Conservation (phyloP, 345 rosid genomes). For the Citrus hindsii region DNA sequence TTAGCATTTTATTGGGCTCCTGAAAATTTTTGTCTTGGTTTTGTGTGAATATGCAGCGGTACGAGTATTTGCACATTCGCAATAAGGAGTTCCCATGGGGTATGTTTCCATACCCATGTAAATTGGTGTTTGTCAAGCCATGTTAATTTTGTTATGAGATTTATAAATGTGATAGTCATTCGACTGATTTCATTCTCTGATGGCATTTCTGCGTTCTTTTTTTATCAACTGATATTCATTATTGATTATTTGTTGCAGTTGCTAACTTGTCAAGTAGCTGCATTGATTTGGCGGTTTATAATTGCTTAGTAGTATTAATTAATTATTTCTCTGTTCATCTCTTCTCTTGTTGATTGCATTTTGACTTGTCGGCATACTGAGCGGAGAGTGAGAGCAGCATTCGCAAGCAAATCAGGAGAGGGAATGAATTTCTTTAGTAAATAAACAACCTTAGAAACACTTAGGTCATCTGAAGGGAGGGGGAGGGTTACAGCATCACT, state of each 20-base stretch:
- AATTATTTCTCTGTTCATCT: neutral
- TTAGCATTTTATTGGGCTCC: neutral
- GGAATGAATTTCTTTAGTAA: neutral
- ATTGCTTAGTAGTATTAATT: neutral
- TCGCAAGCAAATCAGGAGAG: neutral
- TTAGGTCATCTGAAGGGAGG: neutral
- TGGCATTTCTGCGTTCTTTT: neutral
- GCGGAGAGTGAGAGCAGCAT: neutral
- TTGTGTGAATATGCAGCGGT: conserved; percentile 44
- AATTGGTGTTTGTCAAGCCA: no score
- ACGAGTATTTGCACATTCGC: conserved; percentile 88
- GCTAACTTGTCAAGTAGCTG: neutral
- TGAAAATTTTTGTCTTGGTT: neutral
- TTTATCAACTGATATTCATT: neutral
- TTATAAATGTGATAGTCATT: neutral
- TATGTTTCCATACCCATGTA: conserved; percentile 25
- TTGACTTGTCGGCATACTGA: neutral
- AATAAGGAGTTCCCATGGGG: conserved; percentile 99
- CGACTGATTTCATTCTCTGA: neutral
- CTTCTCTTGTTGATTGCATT: neutral
- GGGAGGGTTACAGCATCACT: neutral
- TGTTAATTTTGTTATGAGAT: neutral
- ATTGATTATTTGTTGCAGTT: neutral
- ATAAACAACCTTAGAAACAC: neutral
- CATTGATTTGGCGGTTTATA: neutral